Evolutionary conservation across 345 rosid species (phyloP).

Genomic region (Schrenkiella parvula): DNA sequence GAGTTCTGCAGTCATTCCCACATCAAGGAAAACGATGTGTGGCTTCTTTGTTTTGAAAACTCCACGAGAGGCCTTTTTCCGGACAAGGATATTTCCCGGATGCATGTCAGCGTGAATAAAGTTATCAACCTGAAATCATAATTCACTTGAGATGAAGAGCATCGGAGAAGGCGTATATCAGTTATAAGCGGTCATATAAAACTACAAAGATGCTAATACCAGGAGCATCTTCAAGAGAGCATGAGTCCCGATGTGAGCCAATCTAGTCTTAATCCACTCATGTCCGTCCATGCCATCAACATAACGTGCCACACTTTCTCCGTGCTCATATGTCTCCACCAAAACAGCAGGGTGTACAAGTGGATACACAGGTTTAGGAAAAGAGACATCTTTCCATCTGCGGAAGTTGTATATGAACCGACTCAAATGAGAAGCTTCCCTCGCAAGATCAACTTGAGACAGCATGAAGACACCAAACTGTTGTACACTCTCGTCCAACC

Average conservation of each 20-base stretch:
- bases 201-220: conserved; percentile 39
- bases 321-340: conserved; percentile 94
- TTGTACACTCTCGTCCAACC: conserved; percentile 93
- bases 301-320: conserved; percentile 79
- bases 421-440: conserved; percentile 97
- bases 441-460: conserved; percentile 99
- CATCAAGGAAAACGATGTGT: conserved; percentile 91
- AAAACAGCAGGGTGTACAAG: conserved; percentile 99
- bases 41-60: conserved; percentile 84
- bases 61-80: conserved; percentile 61
- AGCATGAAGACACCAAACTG: conserved; percentile 98
- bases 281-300: conserved; percentile 89
- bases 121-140: conserved; percentile 77
- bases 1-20: conserved; percentile 98
- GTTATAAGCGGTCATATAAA: background rate
- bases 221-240: conserved; percentile 98
- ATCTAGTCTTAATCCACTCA: conserved; percentile 62
- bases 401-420: conserved; percentile 94
- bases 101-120: conserved; percentile 99
- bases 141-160: background rate
- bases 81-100: conserved; percentile 94
- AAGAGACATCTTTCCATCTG: conserved; percentile 96
- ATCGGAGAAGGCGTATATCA: background rate
- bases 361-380: conserved; percentile 97
- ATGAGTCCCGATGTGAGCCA: conserved; percentile 98